Base-by-base conservation (phyloP, 176 grass and related monocot genomes). In the Thinopyrum elongatum region DNA sequence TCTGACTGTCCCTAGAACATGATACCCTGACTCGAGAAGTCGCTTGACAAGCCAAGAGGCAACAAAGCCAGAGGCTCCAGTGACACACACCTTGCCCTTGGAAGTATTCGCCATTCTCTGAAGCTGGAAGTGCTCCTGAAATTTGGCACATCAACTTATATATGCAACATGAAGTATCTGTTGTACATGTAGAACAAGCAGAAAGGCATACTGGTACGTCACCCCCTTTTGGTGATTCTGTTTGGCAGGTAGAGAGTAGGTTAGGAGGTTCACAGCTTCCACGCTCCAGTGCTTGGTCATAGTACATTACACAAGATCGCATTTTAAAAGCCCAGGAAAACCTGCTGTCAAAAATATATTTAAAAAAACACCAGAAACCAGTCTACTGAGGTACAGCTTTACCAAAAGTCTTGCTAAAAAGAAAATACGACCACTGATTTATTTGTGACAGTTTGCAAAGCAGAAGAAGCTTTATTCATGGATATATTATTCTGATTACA, bases 31-130 rank as follows among this genome's bases (percentile, higher is more conserved):
- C 44, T 95, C 77, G 0, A 98, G 93, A 84, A 98, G 91, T 72
- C 87, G 77, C 74, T 93, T 98, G 71, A 93, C 70, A 74, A 98
- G 91, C 93, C 95, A 98, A 25, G 93, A 98, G 67, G 95, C 93
- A 77, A 95, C 81, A 84, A 87, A 98, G 55, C 95, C 95, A 27
- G 93, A 88, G 7, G 95, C 95, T 84, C 93, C 95, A 8, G 95
- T 98, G 39, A 98, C 89, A 23, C 95, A 98, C 29, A 95, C 86
- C 84, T 90, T 95, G 29, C 95, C 85, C 80, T 89, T 93, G 77
- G 39, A 65, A 13, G 22, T 59, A 47, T 79, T 53, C 4, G 70
- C 70, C 90, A 84, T 91, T 87, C 38, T 87, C 76, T 68, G 60
- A 84, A 65, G 42, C 81, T 81, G n/a, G 13, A 70, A 35, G 11